Conservation (phyloP, 1,284 basidiomycete species). For the Polyporus tsugae region DNA sequence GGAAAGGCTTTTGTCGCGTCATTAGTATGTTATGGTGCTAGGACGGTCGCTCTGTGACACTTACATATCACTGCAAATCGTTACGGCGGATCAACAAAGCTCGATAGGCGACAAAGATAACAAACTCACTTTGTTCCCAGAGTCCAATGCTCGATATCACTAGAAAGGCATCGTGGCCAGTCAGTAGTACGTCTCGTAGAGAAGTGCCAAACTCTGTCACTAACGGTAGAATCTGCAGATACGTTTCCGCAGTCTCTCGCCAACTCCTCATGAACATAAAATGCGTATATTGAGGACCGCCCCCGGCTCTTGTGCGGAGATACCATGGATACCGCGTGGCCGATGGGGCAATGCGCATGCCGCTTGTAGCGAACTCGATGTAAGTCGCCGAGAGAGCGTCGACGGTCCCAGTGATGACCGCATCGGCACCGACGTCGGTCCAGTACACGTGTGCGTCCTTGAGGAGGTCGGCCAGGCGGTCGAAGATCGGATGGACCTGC, state of each 20-base stretch:
- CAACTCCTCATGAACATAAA: constrained; percentile 33
- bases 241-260: constrained; percentile 29
- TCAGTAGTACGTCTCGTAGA: not conserved
- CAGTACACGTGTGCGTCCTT: constrained; percentile 29
- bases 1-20: constrained; percentile 19
- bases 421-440: constrained; percentile 30
- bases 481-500: constrained; percentile 30
- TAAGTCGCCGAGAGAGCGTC: constrained; percentile 27
- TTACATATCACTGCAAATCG: constrained; percentile 27
- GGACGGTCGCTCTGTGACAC: not conserved
- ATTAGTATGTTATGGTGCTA: not conserved
- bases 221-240: constrained; percentile 32
- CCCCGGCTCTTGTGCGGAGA: constrained; percentile 27
- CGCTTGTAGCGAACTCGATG: constrained; percentile 27
- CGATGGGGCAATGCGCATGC: constrained; percentile 19
- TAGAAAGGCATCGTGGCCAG: not conserved
- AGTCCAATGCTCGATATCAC: constrained; percentile 33
- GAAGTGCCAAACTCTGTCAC: not conserved
- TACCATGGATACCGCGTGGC: constrained; percentile 31
- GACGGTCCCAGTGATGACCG: constrained; percentile 29
- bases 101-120: not conserved
- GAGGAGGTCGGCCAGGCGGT: constrained; percentile 25
- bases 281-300: constrained; percentile 29
- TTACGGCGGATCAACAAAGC: not conserved
- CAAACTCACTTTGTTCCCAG: constrained; percentile 29